Conservation (phyloP, 75 land plant genomes). For the Picea sitchensis region DNA sequence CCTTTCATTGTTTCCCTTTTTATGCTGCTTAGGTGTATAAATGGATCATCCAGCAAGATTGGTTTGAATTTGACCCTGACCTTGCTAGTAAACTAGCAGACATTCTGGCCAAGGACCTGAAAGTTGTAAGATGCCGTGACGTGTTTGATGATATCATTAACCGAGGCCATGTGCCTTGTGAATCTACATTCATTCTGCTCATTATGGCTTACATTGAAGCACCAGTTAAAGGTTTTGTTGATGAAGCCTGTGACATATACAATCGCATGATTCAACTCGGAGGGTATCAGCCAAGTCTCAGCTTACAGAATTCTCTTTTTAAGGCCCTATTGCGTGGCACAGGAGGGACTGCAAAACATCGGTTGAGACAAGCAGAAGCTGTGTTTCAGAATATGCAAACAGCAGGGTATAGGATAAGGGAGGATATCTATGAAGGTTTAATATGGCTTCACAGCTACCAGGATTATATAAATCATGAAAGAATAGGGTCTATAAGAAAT, state of each 20-base stretch:
- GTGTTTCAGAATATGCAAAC: constrained; percentile 62
- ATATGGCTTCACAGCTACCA: constrained; percentile 74
- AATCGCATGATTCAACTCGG: constrained; percentile 86
- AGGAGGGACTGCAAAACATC: constrained; percentile 38
- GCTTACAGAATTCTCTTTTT: constrained; percentile 66
- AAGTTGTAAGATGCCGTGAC: constrained; percentile 69
- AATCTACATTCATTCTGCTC: constrained; percentile 63
- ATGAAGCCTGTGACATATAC: constrained; percentile 71
- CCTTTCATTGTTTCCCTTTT: constrained; percentile 2
- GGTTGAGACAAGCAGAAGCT: constrained; percentile 73
- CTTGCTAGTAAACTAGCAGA: constrained; percentile 81
- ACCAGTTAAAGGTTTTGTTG: constrained; percentile 43
- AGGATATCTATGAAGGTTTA: constrained; percentile 58
- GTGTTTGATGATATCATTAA: constrained; percentile 82
- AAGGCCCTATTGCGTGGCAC: constrained; percentile 57
- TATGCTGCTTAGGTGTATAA: constrained; percentile 65
- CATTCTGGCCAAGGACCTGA: constrained; percentile 65
- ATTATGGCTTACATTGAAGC: constrained; percentile 74
- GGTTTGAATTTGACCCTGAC: constrained; percentile 76
- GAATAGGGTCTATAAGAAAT: constrained; percentile 36
- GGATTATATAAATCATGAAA: constrained; percentile 49
- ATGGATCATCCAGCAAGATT: constrained; percentile 87
- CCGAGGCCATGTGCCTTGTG: constrained; percentile 66
- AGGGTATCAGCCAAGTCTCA: constrained; percentile 58
- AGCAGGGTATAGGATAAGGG: constrained; percentile 38